Evolutionary conservation across 352 stramenopile species (phyloP).

Genomic region (Globisporangium canariense): DNA sequence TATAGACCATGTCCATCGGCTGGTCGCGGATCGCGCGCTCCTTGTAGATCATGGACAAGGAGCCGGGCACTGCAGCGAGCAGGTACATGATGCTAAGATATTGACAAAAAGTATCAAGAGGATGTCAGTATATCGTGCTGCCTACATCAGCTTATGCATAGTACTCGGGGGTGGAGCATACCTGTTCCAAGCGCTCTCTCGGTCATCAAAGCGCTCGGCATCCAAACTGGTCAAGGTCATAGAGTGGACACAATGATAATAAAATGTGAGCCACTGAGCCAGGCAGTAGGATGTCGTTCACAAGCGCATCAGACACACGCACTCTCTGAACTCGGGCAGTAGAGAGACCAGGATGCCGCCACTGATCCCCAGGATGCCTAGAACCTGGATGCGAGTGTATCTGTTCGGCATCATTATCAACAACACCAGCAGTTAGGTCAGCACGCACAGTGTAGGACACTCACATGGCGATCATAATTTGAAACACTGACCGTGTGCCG

Average conservation of each 20-base stretch:
- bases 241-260: background rate
- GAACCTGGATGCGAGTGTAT: conserved; percentile 70
- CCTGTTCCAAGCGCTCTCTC: conserved; percentile 81
- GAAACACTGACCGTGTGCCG: conserved; percentile 36
- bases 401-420: conserved; percentile 20
- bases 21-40: conserved; percentile 76
- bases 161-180: conserved; percentile 14
- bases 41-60: conserved; percentile 87
- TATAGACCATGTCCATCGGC: conserved; percentile 85
- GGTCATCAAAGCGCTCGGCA: conserved; percentile 59
- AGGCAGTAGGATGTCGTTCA: background rate
- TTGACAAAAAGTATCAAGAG: background rate
- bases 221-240: conserved; percentile 34
- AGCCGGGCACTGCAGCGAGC: conserved; percentile 65
- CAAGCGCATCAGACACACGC: conserved; percentile 14
- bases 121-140: conserved; percentile 7
- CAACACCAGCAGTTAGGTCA: background rate
- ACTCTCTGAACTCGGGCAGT: conserved; percentile 78
- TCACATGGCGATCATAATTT: background rate
- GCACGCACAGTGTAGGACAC: no score
- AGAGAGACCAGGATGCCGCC: conserved; percentile 69
- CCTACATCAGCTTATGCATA: background rate
- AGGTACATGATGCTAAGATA: conserved; percentile 59
- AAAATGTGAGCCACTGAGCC: background rate
- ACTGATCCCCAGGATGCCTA: conserved; percentile 66